These are phyloP conservation scores for Starmerella vaccinii DNA, from an alignment of 805 yeast genomes.

Conservation along the genomic window DNA sequence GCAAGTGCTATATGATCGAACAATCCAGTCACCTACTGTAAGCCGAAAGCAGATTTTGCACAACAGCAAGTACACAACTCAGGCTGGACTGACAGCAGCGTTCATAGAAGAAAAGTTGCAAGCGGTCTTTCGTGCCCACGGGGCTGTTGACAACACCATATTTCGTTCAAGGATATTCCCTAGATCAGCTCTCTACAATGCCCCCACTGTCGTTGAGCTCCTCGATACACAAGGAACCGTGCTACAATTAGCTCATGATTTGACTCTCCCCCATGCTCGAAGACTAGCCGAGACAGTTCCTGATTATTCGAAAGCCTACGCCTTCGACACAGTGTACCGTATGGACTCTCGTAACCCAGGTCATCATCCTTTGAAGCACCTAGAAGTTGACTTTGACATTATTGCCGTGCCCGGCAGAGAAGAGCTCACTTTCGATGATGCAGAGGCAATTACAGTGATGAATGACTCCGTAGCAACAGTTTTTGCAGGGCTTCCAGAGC, in stretches of 20 bases:
- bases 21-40: conserved; percentile 1
- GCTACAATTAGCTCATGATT: conserved; percentile 77
- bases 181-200: conserved; percentile 57
- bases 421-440: conserved; percentile 53
- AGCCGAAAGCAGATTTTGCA: conserved; percentile 16
- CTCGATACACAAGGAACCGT: conserved; percentile 81
- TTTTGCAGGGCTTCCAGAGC: conserved; percentile 43
- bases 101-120: conserved; percentile 52
- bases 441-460: conserved; percentile 74
- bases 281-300: conserved; percentile 56
- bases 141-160: conserved; percentile 67
- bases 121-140: conserved; percentile 65
- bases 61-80: background rate
- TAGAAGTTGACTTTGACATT: conserved; percentile 82
- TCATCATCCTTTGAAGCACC: conserved; percentile 64
- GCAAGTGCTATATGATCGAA: conserved; percentile 66
- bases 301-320: conserved; percentile 48
- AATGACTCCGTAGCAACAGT: conserved; percentile 50
- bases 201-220: conserved; percentile 64
- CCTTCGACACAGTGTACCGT: conserved; percentile 75
- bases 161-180: conserved; percentile 64
- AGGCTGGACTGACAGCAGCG: conserved; percentile 36
- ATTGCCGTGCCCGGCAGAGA: conserved; percentile 36
- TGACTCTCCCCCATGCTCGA: conserved; percentile 84
- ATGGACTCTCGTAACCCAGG: conserved; percentile 14